Evolutionary conservation across 2,329 filamentous ascomycete species (phyloP).

Genomic region (Triangularia verruculosa): DNA sequence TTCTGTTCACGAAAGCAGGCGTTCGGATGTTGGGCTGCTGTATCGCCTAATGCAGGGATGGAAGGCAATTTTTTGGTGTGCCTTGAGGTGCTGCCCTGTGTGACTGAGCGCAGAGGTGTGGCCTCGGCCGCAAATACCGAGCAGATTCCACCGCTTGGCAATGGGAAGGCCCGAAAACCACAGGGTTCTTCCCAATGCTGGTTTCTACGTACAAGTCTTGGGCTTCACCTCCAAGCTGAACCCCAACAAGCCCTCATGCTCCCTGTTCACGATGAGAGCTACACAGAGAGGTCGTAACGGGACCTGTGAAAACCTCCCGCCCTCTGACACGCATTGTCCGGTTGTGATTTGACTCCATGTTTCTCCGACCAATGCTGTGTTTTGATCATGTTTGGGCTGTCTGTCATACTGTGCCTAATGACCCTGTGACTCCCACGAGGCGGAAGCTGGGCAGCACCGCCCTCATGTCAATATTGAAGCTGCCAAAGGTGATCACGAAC

Average conservation of each 20-base stretch:
- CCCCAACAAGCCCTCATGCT: neutral
- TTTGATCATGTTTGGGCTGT: neutral
- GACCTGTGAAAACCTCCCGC: neutral
- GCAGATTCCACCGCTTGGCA: constrained; percentile 2
- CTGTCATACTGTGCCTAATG: neutral
- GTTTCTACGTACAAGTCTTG: too few relatives aligned
- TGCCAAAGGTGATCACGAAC: neutral
- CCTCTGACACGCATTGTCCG: neutral
- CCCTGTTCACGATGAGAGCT: neutral
- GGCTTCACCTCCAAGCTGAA: neutral
- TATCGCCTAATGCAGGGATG: constrained; percentile 2
- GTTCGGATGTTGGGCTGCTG: neutral
- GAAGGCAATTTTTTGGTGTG: neutral
- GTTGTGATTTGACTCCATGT: neutral
- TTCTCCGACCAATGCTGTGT: neutral
- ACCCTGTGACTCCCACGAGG: neutral
- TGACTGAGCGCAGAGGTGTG: neutral
- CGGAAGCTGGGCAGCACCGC: neutral
- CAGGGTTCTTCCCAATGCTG: neutral
- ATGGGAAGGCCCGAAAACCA: neutral
- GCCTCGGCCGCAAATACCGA: neutral
- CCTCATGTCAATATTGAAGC: neutral
- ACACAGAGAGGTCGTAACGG: neutral
- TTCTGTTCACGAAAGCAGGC: neutral
- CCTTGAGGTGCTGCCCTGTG: neutral